Conservation (phyloP, 805 yeast species). For the Cephaloascus albidus region DNA sequence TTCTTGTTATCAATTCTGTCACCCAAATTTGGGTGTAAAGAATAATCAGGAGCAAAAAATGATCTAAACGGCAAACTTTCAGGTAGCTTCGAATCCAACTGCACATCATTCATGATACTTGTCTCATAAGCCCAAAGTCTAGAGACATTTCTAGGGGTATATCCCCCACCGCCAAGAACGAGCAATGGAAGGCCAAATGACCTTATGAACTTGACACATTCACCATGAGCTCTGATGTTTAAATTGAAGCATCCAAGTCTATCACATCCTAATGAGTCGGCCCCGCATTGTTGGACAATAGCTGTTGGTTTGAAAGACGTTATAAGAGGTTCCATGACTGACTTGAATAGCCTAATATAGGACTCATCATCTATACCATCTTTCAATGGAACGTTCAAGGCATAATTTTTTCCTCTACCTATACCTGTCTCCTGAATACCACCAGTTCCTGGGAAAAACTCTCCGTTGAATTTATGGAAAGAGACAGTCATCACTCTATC, state of each 20-base stretch:
- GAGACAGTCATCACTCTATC: conserved; percentile 96
- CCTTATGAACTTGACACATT: conserved; percentile 84
- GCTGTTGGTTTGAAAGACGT: conserved; percentile 89
- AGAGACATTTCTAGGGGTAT: conserved; percentile 91
- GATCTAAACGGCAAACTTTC: conserved; percentile 64
- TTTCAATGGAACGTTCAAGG: conserved; percentile 84
- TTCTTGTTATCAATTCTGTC: conserved; percentile 82
- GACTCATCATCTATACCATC: conserved; percentile 95
- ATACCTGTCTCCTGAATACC: conserved; percentile 83
- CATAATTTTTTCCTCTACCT: conserved; percentile 80
- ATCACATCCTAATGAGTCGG: conserved; percentile 91
- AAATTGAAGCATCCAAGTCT: conserved; percentile 90
- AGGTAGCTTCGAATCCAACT: conserved; percentile 41
- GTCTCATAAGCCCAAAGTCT: conserved; percentile 96
- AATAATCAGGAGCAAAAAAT: conserved; percentile 86
- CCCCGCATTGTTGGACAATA: conserved; percentile 95
- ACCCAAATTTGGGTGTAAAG: conserved; percentile 77
- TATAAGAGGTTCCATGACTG: conserved; percentile 84
- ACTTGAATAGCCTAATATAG: conserved; percentile 66
- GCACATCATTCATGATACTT: conserved; percentile 59
- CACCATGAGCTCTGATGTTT: conserved; percentile 90
- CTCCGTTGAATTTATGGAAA: conserved; percentile 89
- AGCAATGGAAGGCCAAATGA: conserved; percentile 85
- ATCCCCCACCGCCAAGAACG: conserved; percentile 96
- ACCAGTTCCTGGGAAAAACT: conserved; percentile 97